These are phyloP conservation scores for Globisporangium cederbergense DNA, from an alignment of 352 stramenopile genomes.

Conservation along the genomic window DNA sequence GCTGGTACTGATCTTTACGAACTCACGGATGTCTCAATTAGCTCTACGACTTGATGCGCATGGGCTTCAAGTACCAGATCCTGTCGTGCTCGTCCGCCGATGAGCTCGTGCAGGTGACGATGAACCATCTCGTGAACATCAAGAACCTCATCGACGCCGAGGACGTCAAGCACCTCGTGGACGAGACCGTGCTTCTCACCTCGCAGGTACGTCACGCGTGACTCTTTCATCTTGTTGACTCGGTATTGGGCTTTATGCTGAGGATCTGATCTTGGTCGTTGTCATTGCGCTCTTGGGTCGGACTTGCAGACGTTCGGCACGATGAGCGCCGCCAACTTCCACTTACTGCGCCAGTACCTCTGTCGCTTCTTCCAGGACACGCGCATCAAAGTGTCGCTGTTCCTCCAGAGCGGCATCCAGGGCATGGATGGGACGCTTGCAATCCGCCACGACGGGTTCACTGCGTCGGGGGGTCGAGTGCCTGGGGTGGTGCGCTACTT, in stretches of 20 bases:
- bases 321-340: slow-evolving; percentile 72
- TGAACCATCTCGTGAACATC: slow-evolving; percentile 82
- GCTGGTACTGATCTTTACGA: neutral
- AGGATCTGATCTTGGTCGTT: neutral
- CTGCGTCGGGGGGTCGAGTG: slow-evolving; percentile 56
- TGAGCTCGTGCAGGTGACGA: slow-evolving; percentile 86
- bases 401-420: slow-evolving; percentile 88
- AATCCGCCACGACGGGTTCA: slow-evolving; percentile 74
- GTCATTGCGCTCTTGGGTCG: too few species aligned
- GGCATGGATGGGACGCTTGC: slow-evolving; percentile 76
- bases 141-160: slow-evolving; percentile 66
- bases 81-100: slow-evolving; percentile 76
- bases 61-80: slow-evolving; percentile 94
- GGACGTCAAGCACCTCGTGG: slow-evolving; percentile 64
- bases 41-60: slow-evolving; percentile 94
- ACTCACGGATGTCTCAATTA: slow-evolving; percentile 3
- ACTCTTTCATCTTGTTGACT: too few species aligned
- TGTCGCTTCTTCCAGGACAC: slow-evolving; percentile 89
- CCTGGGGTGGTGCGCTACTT: slow-evolving; percentile 73
- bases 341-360: slow-evolving; percentile 81
- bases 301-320: slow-evolving; percentile 46
- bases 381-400: slow-evolving; percentile 90
- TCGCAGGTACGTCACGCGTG: slow-evolving; percentile 32
- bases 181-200: slow-evolving; percentile 77
- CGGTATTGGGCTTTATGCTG: neutral